Evolutionary conservation across 805 yeast species (phyloP), one percentile per base, ranked within the genome.

Genomic region (Tetrapisispora namnaoensis): DNA sequence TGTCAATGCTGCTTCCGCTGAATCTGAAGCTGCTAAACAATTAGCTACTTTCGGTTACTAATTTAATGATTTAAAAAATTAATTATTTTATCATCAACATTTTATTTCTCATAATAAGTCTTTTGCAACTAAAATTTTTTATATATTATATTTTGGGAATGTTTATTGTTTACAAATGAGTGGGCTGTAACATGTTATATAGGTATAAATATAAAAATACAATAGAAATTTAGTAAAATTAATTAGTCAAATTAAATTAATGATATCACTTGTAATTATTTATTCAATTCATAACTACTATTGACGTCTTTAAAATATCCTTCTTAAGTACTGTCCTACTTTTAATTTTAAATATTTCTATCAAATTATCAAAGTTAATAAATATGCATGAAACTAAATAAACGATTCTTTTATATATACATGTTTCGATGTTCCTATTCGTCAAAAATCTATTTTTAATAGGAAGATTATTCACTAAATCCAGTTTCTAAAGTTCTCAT

Each of bases 41-140:
- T 86, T 93, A 73, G 95, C 97, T 74, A 76, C 95, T 70, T 78
- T 93, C 69, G 99, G 99, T 78, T 93, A 93, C 85, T 93, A 91
- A 69, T 71, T 54, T 53, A 58, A 60, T 56, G 55, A 59, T 53
- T 49, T 50, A 49, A 49, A 46, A 52, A 48, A 51, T 45, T 47
- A 43, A 50, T 42, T 37, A 46, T 50, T 46, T 51, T 53, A 36
- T 38, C 40, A 40, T 30, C 45, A 30, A 41, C 49, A 41, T 22
- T 46, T 41, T 41, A 34, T 46, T 46, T 46, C 49, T 37, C 45
- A 45, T 39, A 42, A 42, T 28, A 37, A 37, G 30, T 41, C 41
- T 37, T 40, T 27, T 46, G 45, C 49, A 40, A 46, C 42, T 36
- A 37, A 42, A 35, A 41, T 46, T 46, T 46, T 46, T 37, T 46